Conservation (phyloP, 2,329 filamentous ascomycete species). For the Pseudofabraea citricarpa region DNA sequence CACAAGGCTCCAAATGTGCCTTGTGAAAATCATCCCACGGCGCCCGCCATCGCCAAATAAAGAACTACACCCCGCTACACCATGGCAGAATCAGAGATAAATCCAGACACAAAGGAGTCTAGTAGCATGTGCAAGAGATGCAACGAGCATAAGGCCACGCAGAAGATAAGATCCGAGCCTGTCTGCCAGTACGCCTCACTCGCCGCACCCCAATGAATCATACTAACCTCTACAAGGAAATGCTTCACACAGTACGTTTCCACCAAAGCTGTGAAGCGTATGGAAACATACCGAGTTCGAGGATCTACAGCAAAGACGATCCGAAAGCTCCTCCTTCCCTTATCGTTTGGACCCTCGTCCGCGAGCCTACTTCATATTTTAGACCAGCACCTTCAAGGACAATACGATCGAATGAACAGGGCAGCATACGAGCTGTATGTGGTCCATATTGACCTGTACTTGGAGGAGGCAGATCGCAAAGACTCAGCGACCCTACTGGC, state of each 20-base stretch:
- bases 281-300: conserved; percentile 58
- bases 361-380: conserved; percentile 72
- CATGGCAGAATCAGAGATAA: conserved; percentile 8
- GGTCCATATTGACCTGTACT: conserved; percentile 38
- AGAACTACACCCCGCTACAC: conserved; percentile 4
- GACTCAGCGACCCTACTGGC: conserved; percentile 31
- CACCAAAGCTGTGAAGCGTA: conserved; percentile 75
- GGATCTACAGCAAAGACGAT: conserved; percentile 26
- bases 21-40: conserved; percentile 3
- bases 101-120: background rate
- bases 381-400: conserved; percentile 61
- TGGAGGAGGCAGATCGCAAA: conserved; percentile 22
- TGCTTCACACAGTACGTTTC: conserved; percentile 78
- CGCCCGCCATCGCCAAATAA: conserved; percentile 1
- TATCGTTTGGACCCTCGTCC: conserved; percentile 82
- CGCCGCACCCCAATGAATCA: conserved; percentile 6
- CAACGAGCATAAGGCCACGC: conserved; percentile 19
- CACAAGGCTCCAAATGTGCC: conserved; percentile 5
- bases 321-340: conserved; percentile 62
- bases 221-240: conserved; percentile 37
- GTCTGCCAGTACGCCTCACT: conserved; percentile 24
- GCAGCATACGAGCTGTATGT: conserved; percentile 64
- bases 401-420: conserved; percentile 59
- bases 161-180: conserved; percentile 26
- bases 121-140: conserved; percentile 23